Evolutionary conservation across 306 rosid genomes (phyloP).

Genomic region (Rosa multiflora): DNA sequence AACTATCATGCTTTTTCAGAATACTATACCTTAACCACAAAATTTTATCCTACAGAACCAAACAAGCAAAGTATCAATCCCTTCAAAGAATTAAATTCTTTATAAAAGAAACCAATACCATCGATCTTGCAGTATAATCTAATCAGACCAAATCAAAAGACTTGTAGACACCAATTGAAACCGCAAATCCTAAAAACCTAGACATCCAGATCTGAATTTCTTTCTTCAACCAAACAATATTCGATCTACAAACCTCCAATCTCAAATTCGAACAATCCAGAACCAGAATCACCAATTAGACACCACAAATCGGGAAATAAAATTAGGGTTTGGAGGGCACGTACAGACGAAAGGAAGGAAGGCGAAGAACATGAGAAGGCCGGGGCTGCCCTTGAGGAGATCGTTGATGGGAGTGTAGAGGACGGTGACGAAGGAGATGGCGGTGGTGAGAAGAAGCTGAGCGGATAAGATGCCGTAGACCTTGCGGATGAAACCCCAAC

Average conservation of each 20-base stretch:
- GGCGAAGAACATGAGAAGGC: conserved; percentile 67
- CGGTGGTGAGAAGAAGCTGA: conserved; percentile 80
- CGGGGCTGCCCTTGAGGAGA: conserved; percentile 71
- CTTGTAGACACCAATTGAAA: not conserved
- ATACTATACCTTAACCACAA: not conserved
- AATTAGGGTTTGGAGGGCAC: conserved; percentile 17
- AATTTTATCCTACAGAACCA: not conserved
- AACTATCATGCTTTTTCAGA: not conserved
- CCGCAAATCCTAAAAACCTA: not conserved
- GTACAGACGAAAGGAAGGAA: conserved; percentile 78
- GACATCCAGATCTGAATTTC: not conserved
- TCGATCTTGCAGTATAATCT: not conserved
- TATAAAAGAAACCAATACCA: not conserved
- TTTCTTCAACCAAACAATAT: not conserved
- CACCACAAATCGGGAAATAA: not conserved
- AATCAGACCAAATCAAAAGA: not conserved
- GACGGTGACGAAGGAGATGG: conserved; percentile 73
- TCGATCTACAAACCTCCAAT: not conserved
- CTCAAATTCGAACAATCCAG: not conserved
- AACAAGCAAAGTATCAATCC: not conserved
- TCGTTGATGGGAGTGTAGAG: conserved; percentile 68
- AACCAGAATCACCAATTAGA: not conserved
- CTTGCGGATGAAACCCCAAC: conserved; percentile 97
- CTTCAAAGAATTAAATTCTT: not conserved
- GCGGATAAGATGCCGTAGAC: conserved; percentile 86